Conservation (phyloP, 176 grass and related monocot species). For the Ampelocalamus luodianensis region DNA sequence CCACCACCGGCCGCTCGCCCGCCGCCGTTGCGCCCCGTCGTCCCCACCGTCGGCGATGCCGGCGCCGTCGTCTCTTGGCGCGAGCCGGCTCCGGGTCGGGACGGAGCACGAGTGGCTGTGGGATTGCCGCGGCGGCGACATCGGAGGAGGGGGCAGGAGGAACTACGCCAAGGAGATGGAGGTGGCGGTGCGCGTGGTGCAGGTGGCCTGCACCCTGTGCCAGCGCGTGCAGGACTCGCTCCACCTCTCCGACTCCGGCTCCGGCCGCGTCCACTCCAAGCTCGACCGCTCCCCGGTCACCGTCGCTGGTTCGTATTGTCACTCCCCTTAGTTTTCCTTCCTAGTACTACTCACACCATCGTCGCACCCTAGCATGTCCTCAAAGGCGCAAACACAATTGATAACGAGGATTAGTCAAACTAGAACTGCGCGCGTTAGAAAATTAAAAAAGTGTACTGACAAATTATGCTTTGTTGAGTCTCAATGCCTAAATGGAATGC, state of each 20-base stretch:
- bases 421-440: not conserved
- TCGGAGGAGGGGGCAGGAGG: slow-evolving; percentile 35
- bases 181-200: slow-evolving; percentile 81
- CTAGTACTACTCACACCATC: not conserved
- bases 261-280: slow-evolving; percentile 61
- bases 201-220: slow-evolving; percentile 82
- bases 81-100: slow-evolving; percentile 29
- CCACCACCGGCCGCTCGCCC: not conserved
- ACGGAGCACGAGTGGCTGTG: slow-evolving; percentile 44
- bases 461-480: not conserved
- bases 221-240: slow-evolving; percentile 82
- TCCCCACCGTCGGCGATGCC: slow-evolving; percentile 7
- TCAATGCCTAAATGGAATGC: not conserved
- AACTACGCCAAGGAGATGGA: slow-evolving; percentile 69
- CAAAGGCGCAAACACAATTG: not conserved
- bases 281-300: slow-evolving; percentile 86
- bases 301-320: slow-evolving; percentile 64
- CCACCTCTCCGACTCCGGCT: slow-evolving; percentile 15
- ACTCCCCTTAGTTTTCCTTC: not conserved
- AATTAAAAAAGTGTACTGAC: not conserved
- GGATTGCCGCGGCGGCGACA: slow-evolving; percentile 50
- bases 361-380: not conserved
- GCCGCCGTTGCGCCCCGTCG: slow-evolving; percentile 25
- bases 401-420: slow-evolving; percentile 14
- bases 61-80: slow-evolving; percentile 16